These are phyloP conservation scores for Pholiota conissans DNA, from an alignment of 768 basidiomycete genomes.

Conservation along the genomic window DNA sequence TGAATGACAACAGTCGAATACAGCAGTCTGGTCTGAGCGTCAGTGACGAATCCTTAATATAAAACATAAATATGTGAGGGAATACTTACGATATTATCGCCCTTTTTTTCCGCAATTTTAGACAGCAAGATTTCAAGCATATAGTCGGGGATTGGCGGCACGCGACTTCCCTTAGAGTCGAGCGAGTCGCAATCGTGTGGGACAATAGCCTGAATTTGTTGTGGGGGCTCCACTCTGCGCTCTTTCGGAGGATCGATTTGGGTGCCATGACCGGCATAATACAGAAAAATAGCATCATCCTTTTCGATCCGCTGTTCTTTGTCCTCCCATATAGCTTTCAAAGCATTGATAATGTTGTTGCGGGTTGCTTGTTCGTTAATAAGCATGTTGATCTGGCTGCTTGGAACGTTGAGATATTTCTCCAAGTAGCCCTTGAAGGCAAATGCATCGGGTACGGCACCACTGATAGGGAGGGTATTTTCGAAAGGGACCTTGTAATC, in stretches of 20 bases:
- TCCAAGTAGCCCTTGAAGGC: slow-evolving; percentile 2
- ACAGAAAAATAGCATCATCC: slow-evolving; percentile 13
- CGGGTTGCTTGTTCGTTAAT: slow-evolving; percentile 8
- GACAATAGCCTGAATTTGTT: slow-evolving; percentile 12
- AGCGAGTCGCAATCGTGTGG: slow-evolving; percentile 12
- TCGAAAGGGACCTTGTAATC: background rate
- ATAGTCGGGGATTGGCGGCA: slow-evolving; percentile 10
- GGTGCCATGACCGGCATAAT: slow-evolving; percentile 16
- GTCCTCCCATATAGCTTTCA: slow-evolving; percentile 1
- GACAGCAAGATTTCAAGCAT: slow-evolving; percentile 9
- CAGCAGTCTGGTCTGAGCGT: slow-evolving; percentile 14
- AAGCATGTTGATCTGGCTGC: slow-evolving; percentile 5
- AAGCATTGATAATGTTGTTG: slow-evolving; percentile 5
- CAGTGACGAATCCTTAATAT: too few species aligned
- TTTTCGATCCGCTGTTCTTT: background rate
- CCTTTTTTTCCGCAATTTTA: slow-evolving; percentile 8
- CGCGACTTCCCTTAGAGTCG: background rate
- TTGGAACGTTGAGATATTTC: background rate
- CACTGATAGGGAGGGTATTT: background rate
- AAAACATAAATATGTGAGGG: too few species aligned
- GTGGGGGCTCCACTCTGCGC: background rate
- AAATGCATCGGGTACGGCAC: slow-evolving; percentile 11
- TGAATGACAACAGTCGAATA: slow-evolving; percentile 17
- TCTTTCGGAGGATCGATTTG: background rate
- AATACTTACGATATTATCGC: slow-evolving; percentile 19